Conservation (phyloP, 352 stramenopile genomes). For the Phytophthora agathidicida region DNA sequence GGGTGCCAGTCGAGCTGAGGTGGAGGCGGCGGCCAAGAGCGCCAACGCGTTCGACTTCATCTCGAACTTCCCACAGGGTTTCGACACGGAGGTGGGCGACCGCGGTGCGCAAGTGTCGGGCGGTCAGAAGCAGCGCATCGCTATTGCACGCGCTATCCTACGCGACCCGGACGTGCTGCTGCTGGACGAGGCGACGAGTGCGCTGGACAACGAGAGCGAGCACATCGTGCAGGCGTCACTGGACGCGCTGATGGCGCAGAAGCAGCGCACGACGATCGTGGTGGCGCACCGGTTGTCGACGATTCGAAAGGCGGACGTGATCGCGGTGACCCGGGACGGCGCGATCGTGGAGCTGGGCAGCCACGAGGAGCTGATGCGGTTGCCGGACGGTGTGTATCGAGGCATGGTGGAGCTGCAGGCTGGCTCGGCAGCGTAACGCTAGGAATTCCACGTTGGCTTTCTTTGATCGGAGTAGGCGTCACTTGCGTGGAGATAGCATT, state of each 20-base stretch:
- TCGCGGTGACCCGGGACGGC: slow-evolving; percentile 42
- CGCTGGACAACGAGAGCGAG: slow-evolving; percentile 27
- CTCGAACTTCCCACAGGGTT: slow-evolving; percentile 93
- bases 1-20: slow-evolving; percentile 18
- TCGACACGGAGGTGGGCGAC: slow-evolving; percentile 27
- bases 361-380: slow-evolving; percentile 71
- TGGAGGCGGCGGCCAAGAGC: slow-evolving; percentile 81
- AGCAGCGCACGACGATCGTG: slow-evolving; percentile 61
- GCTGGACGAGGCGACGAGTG: slow-evolving; percentile 29
- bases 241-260: slow-evolving; percentile 40
- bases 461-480: too few species aligned
- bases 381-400: slow-evolving; percentile 41
- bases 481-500: too few species aligned
- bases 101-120: slow-evolving; percentile 22
- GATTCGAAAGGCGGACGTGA: slow-evolving; percentile 89
- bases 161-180: slow-evolving; percentile 84
- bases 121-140: slow-evolving; percentile 26
- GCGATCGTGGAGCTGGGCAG: slow-evolving; percentile 87
- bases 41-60: slow-evolving; percentile 85
- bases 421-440: not conserved
- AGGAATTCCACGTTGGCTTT: too few species aligned
- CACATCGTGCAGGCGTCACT: slow-evolving; percentile 40
- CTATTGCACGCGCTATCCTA: slow-evolving; percentile 82
- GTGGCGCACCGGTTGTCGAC: slow-evolving; percentile 92
- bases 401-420: slow-evolving; percentile 22